Evolutionary conservation across 768 basidiomycete species (phyloP), one percentile per base, ranked within the genome.

Genomic region (Boletus pseudopeckii): DNA sequence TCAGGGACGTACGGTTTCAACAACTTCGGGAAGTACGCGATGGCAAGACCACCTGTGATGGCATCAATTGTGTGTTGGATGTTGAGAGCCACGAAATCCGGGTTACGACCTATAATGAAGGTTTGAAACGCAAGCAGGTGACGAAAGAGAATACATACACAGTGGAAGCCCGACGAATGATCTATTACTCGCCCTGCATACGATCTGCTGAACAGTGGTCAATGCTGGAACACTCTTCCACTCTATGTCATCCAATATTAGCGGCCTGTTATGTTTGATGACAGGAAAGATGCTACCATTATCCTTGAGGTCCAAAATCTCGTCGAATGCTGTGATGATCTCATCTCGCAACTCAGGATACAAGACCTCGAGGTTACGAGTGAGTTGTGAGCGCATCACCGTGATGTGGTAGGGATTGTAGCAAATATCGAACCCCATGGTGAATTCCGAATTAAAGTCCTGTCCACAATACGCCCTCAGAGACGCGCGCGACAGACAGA

Each of bases 151-250:
- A 38, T 24, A 10, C 57, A 17, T 47, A 78, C 80, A 82, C 5
- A 77, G 34, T 1, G 78, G 77, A 39, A 73, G 64, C 0, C 80
- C 81, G n/a, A 82, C 74, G 50, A 82, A 78, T 1, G 75, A 48
- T 10, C 82, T 73, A 52, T 77, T 79, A 45, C 68, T 75, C 2
- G 71, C 65, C 22, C 76, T 71, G 15, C 71, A 69, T 4, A 82
- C 61, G 15, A 81, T 61, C 28, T 68, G 54, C 52, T 62, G 69
- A 9, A 72, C 57, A 0, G 53, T 64, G 7, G 64, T 61, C 11
- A 71, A 24, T 4, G 61, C 68, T 0, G 64, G 60, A 22, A 77
- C 45, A 3, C 58, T 55, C 8, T 60, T 61, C 80, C 79, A 80
- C 20, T 74, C 77, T 77, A n/a, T 11, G 1, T 18, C n/a, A 36